These are phyloP conservation scores for Begonia masoniana DNA, from an alignment of 306 rosid genomes.

Conservation along the genomic window DNA sequence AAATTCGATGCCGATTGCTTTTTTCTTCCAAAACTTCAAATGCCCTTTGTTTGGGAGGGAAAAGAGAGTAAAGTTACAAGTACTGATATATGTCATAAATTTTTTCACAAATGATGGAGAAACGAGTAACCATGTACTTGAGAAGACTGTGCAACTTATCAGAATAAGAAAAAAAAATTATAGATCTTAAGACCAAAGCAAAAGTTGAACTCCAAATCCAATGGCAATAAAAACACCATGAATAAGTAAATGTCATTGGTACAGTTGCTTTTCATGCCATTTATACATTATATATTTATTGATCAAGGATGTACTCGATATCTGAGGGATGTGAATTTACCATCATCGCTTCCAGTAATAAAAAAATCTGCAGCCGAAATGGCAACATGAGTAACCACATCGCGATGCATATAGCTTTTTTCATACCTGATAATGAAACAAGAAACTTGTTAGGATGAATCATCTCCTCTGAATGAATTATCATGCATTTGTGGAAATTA, in stretches of 20 bases:
- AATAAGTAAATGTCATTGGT: background rate
- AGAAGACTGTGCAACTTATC: too few species aligned
- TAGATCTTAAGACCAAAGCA: background rate
- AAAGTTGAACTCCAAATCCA: background rate
- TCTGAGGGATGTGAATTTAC: constrained; percentile 17
- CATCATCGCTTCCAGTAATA: constrained; percentile 88
- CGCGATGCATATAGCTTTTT: constrained; percentile 96
- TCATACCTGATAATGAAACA: constrained; percentile 56
- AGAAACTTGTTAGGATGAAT: background rate
- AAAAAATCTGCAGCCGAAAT: constrained; percentile 82
- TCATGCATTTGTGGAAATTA: too few species aligned
- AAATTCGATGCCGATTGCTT: constrained; percentile 73
- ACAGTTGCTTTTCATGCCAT: too few species aligned
- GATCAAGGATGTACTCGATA: too few species aligned
- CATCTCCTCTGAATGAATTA: background rate
- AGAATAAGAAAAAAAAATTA: background rate
- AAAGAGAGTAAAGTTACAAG: background rate
- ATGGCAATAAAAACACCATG: background rate
- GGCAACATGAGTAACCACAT: constrained; percentile 91
- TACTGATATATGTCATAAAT: background rate
- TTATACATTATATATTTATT: too few species aligned
- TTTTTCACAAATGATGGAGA: background rate
- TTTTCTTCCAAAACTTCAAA: constrained; percentile 98
- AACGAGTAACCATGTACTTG: too few species aligned
- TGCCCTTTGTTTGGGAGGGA: constrained; percentile 38